Evolutionary conservation across 805 yeast species (phyloP), one percentile per base, ranked within the genome.

Genomic region (Wickerhamiella cacticola): DNA sequence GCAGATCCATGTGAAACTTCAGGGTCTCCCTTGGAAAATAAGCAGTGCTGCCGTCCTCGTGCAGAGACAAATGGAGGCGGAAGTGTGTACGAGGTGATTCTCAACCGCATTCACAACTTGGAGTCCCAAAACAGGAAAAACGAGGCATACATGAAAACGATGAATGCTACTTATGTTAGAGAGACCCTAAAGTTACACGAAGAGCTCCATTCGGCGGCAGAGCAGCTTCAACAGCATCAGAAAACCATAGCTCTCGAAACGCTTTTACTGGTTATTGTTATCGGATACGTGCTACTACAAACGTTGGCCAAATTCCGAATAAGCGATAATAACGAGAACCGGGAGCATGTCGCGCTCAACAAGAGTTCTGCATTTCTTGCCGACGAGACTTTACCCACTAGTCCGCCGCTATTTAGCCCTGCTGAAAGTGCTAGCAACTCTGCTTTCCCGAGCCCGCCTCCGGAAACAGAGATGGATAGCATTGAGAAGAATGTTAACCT

Each of bases 1-100:
- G 24, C n/a, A 13, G 47, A 44, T 15, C 47, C 41, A 3, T 44
- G 41, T 24, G 13, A 10, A 9, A 35, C 8, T 3, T 35, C 21
- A 5, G 25, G 28, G 16, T 29, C 40, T 23, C 47, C 47, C 1
- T 28, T 35, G 2, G 35, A 26, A 9, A 7, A 15, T 19, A 24
- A 26, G 34, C 47, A 44, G 35, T 44, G 47, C 22, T 44, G 41
- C 15, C 16, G 19, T n/a, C 41, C 47, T 12, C 35, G 36, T 16
- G 38, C 24, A n/a, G 47, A 44, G 28, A 21, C 10, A 13, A 24
- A 21, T n/a, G 35, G 45, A 13, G 46, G 31, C 23, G 41, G 35
- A 19, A 44, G 47, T 24, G 25, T 44, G 12, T 44, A 44, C 26
- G 47, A 44, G 41, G 41, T 35, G 21, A 44, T 44, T 9, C 41